These are phyloP conservation scores for Colletotrichum paranaense DNA, from an alignment of 2,329 filamentous ascomycete species.

Conservation along the genomic window DNA sequence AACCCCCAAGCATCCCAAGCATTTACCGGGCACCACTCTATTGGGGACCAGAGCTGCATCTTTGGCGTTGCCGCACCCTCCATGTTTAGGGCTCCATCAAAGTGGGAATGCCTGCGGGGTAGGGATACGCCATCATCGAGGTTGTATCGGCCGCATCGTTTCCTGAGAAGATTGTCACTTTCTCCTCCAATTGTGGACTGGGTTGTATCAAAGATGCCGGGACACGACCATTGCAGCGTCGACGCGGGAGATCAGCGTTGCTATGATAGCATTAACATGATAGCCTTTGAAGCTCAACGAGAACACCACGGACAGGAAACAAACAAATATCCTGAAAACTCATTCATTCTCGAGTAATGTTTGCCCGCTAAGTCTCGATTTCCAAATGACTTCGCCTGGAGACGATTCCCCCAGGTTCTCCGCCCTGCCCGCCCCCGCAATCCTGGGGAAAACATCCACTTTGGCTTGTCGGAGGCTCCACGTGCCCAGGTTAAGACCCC, in stretches of 20 bases:
- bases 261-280: no score
- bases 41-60: conserved; percentile 1
- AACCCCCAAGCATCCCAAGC: background rate
- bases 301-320: background rate
- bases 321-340: background rate
- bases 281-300: background rate
- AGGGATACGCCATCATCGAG: conserved; percentile 1
- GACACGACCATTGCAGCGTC: background rate
- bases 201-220: conserved; percentile 24
- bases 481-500: conserved; percentile 11
- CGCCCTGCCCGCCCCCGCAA: conserved; percentile 21
- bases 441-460: conserved; percentile 27
- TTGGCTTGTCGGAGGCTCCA: conserved; percentile 13
- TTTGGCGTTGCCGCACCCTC: conserved; percentile 15
- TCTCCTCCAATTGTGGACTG: conserved; percentile 31
- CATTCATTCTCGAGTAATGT: background rate
- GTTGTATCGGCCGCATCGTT: background rate
- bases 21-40: background rate
- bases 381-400: background rate
- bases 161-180: background rate
- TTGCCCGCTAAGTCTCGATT: background rate
- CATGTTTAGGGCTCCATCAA: conserved; percentile 2
- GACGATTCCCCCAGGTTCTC: conserved; percentile 23
- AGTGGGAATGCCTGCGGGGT: conserved; percentile 25
- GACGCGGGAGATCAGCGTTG: conserved; percentile 15